Percentiles rank a stretch among this genome's conserved stretches.
Evolutionary conservation across 306 rosid species (phyloP).

Genomic region (Dryas alaskensis): DNA sequence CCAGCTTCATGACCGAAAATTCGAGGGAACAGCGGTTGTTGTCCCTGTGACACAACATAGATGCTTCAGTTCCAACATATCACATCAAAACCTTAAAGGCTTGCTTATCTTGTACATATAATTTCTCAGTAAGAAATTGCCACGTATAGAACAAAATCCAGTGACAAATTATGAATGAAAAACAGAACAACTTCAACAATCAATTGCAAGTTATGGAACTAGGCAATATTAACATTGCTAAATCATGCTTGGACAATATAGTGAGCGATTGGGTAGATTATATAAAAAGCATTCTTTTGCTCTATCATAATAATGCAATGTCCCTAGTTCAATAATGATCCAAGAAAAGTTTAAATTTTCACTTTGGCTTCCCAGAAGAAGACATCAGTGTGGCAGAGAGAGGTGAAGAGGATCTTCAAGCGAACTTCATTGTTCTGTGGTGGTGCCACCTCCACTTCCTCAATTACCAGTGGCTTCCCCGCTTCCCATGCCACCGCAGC

Average conservation of each 20-base stretch:
- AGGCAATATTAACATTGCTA: not conserved
- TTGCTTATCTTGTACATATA: too few species aligned
- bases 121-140: not conserved
- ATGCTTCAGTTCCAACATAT: not conserved
- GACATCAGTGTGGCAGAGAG: conserved; percentile 52
- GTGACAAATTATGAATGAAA: too few species aligned
- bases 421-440: conserved; percentile 53
- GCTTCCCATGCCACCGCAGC: conserved; percentile 64
- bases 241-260: not conserved
- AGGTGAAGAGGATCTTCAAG: conserved; percentile 45
- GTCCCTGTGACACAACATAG: conserved; percentile 54
- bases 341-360: too few species aligned
- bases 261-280: not conserved
- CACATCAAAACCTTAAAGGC: not conserved
- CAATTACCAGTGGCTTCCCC: conserved; percentile 50
- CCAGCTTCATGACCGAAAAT: conserved; percentile 95
- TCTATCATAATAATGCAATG: not conserved
- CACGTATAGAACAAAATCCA: not conserved
- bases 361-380: conserved; percentile 58
- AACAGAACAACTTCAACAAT: not conserved
- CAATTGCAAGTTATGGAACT: not conserved
- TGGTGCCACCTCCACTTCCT: conserved; percentile 51
- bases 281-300: too few species aligned
- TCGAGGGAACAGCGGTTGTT: conserved; percentile 82
- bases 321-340: not conserved